Evolutionary conservation across 1,284 basidiomycete genomes (phyloP).

Genomic region (Coriolopsis trogii): DNA sequence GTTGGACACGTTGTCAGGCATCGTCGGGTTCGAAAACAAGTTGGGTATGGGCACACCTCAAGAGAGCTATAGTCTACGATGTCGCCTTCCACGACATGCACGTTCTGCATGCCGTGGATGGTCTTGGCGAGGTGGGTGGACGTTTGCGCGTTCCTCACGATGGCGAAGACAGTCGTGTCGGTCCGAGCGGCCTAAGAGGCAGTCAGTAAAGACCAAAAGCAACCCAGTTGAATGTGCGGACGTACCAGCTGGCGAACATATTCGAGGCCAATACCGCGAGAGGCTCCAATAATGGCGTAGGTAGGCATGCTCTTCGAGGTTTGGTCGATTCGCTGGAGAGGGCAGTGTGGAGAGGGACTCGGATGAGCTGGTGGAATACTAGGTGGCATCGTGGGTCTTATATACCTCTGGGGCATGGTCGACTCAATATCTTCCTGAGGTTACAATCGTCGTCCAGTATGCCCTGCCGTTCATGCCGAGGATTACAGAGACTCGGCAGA

Average conservation of each 20-base stretch:
- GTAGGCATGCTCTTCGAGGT: no score
- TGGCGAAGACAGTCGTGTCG: neutral
- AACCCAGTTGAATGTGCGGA: neutral
- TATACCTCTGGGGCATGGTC: no score
- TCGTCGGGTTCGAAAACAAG: neutral
- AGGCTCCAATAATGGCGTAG: neutral
- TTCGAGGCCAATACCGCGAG: neutral
- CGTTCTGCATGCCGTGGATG: neutral
- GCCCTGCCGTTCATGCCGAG: no score
- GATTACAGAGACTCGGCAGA: no score
- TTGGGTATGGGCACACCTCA: conserved; percentile 11
- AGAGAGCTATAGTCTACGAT: conserved; percentile 23
- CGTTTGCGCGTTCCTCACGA: neutral
- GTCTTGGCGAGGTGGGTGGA: neutral
- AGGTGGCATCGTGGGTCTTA: no score
- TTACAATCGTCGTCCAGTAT: no score
- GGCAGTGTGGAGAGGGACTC: no score
- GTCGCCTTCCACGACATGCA: conserved; percentile 29
- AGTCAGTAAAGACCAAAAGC: neutral
- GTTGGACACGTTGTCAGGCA: neutral
- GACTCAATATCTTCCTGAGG: no score
- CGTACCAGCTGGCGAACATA: neutral
- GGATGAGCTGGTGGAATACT: no score
- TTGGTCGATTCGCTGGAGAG: no score
- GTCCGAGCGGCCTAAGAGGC: neutral